Evolutionary conservation across 164 flowering plant genomes (phyloP), one percentile per base, ranked within the genome.

Genomic region (Amborella trichopoda): DNA sequence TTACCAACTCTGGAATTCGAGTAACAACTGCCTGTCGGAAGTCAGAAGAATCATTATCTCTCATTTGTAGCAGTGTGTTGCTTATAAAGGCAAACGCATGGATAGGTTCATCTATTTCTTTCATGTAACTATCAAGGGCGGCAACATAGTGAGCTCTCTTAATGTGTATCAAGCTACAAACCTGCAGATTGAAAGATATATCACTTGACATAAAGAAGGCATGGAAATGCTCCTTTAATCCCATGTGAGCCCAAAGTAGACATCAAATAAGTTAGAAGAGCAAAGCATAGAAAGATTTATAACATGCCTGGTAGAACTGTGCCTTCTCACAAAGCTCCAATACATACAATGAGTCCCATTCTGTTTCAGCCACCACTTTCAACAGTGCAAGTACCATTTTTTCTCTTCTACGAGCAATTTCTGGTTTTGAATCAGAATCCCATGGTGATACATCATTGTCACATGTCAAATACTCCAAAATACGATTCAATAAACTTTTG

Each of bases 1-100:
- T 60, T 47, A 87, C 57, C 25, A 91, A 65, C 48, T 76, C 77
- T 24, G 87, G 83, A 53, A 91, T 78, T 20, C 83, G 78, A 54
- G 80, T 69, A 26, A 78, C 56, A 49, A 87, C 78, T 46, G 80
- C 89, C 49, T 83, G 65, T 11, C 52, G 71, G 48, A 90, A 81
- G 62, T 70, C 50, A 60, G 54, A 60, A 45, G n/a, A 44, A 49
- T 77, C 85, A 36, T 56, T 47, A 38, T 67, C 71, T 43, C 50
- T 56, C 45, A 70, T 48, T 46, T 50, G 65, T 33, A 49, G 48
- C 23, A 91, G 56, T 48, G 58, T 64, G 51, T 51, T 53, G 55
- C 75, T 68, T 60, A 87, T 78, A 65, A 76, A 91, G 54, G 81
- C 67, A 49, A 91, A 91, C 33, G 98, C 91, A 69, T 80, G 79